Evolutionary conservation across 2,329 filamentous ascomycete species (phyloP), one percentile per base, ranked within the genome.

Genomic region (Diplodia sapinea): DNA sequence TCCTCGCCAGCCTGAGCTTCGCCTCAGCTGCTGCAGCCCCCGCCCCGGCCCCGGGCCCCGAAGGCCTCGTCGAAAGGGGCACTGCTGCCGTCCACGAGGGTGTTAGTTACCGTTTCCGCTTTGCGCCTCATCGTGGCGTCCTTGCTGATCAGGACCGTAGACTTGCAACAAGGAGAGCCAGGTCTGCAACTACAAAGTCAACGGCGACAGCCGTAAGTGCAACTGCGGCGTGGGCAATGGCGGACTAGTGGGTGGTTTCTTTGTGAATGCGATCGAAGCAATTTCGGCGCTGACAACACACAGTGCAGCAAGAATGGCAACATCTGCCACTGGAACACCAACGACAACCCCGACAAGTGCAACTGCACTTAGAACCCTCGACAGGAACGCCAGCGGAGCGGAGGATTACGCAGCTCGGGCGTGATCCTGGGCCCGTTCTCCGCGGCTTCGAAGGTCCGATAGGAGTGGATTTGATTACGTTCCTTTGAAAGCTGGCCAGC

Each of bases 121-220:
- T 33, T 33, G 9, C 4, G 8, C 31, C 8, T 1, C 1, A 33
- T 4, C n/a, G 9, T 20, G 15, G 1, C 13, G 0, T 1, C 7
- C 6, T 15, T 15, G 7, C 43, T 47, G n/a, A 47, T 7, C 8
- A 20, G 9, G 6, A 20, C 3, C 8, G 9, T 11, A 47, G 43
- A 47, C 17, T 20, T 47, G 43, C 43, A 47, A 47, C 17, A 20
- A 47, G 43, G 2, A 20, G 8, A 47, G 9, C 1, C 17, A 47
- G 43, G 43, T 47, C 6, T 47, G 43, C 43, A 47, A 20, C 43
- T 47, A 47, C 43, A 47, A 47, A 6, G 43, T 20, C 43, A 47
- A 47, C 13, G 43, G 43, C 43, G 43, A 47, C n/a, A 47, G n/a
- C 17, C 43, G 43, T 11, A 5, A 47, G 1, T 47, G 43, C 43